A percentile compares a stretch with the other conserved stretches of the same genome.
Conservation (phyloP, 352 stramenopile genomes). For the Pythium grandisporangium region DNA sequence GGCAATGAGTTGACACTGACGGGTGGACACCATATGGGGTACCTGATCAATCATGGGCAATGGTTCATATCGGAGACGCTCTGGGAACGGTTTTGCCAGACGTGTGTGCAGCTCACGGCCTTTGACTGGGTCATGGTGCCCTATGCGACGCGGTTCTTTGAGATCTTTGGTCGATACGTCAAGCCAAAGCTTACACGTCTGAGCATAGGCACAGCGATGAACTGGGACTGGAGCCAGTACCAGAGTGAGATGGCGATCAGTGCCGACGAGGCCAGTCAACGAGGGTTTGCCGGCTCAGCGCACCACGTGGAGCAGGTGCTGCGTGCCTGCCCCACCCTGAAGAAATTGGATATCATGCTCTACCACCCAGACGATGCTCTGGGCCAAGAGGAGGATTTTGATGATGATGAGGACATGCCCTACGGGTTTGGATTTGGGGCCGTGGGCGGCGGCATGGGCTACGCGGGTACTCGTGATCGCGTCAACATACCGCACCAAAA, state of each 20-base stretch:
- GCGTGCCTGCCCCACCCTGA: neutral
- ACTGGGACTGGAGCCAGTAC: neutral
- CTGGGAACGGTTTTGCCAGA: conserved; percentile 32
- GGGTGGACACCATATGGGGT: too few species aligned
- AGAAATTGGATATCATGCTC: neutral
- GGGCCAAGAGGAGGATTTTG: neutral
- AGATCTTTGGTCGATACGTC: conserved; percentile 1
- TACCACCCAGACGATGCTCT: neutral
- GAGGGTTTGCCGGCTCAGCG: neutral
- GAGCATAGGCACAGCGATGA: neutral
- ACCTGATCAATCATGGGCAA: neutral
- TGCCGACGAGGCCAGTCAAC: neutral
- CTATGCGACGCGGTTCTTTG: conserved; percentile 3
- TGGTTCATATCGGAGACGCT: conserved; percentile 18
- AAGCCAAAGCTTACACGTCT: conserved; percentile 4
- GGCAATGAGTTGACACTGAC: too few species aligned
- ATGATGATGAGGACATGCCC: too few species aligned
- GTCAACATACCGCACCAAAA: neutral
- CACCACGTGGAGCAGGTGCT: neutral
- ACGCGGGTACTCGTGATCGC: neutral
- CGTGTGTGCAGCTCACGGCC: conserved; percentile 5
- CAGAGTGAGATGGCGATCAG: neutral
- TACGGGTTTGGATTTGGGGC: too few species aligned
- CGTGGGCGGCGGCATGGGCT: neutral
- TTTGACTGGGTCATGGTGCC: conserved; percentile 1